A percentile compares a stretch with the other conserved stretches of the same genome.
Evolutionary conservation across 1,284 basidiomycete species (phyloP).

Genomic region (Rhodotorula sp.): DNA sequence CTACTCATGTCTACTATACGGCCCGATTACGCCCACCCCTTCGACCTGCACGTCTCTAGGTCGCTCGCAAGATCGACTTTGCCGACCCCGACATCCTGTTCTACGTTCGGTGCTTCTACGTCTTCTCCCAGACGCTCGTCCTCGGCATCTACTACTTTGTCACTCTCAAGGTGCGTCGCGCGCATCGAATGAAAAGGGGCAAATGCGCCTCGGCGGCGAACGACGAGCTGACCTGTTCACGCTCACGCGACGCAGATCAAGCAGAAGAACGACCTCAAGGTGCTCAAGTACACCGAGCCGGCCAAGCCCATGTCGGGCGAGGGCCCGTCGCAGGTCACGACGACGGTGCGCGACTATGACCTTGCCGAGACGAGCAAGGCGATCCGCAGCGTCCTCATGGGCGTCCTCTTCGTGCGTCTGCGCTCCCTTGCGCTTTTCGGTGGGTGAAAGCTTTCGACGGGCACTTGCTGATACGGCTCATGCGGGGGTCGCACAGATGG

Average conservation of each 20-base stretch:
- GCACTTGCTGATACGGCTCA: neutral
- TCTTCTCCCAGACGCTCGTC: conserved; percentile 69
- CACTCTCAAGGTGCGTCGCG: conserved; percentile 60
- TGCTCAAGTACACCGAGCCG: conserved; percentile 78
- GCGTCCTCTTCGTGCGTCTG: conserved; percentile 48
- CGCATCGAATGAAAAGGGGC: neutral
- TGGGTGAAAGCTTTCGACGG: neutral
- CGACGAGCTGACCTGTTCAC: neutral
- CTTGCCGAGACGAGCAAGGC: conserved; percentile 81
- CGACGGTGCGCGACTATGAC: conserved; percentile 92
- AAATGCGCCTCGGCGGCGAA: neutral
- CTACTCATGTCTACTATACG: neutral
- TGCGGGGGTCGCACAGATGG: conserved; percentile 38
- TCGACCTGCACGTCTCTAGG: conserved; percentile 49
- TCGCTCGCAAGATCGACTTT: conserved; percentile 87
- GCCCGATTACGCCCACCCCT: neutral
- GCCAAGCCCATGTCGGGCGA: conserved; percentile 59
- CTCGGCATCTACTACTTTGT: conserved; percentile 74
- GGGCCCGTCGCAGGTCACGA: conserved; percentile 68
- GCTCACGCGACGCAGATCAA: conserved; percentile 65
- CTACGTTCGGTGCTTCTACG: conserved; percentile 83
- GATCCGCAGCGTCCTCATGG: conserved; percentile 59
- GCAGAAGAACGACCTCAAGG: conserved; percentile 90
- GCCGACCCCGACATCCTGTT: conserved; percentile 80
- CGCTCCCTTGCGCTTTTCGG: neutral